Evolutionary conservation across 2,329 filamentous ascomycete genomes (phyloP).

Genomic region (Aspergillus candidus): DNA sequence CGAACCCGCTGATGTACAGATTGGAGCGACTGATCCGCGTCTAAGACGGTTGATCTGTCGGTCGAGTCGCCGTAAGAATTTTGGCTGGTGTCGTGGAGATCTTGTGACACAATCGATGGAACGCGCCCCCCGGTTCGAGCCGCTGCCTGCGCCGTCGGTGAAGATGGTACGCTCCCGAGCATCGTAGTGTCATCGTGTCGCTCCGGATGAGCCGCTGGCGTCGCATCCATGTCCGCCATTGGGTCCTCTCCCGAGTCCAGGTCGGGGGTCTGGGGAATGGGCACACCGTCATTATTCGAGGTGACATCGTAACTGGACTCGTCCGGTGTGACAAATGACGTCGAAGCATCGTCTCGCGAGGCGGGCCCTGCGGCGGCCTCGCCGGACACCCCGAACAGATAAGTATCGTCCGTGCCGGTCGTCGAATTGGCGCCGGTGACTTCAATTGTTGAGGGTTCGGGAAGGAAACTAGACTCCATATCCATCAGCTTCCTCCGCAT

Average conservation of each 20-base stretch:
- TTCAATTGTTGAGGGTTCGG: slow-evolving; percentile 46
- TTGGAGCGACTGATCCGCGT: slow-evolving; percentile 21
- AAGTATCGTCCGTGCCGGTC: slow-evolving; percentile 39
- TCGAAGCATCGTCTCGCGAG: slow-evolving; percentile 18
- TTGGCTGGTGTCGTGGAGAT: slow-evolving; percentile 14
- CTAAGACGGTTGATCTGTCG: slow-evolving; percentile 17
- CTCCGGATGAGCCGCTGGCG: slow-evolving; percentile 13
- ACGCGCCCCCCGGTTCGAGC: slow-evolving; percentile 36
- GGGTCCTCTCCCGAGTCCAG: slow-evolving; percentile 11
- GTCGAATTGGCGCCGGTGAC: slow-evolving; percentile 23
- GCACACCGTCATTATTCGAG: slow-evolving; percentile 13
- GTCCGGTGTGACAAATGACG: slow-evolving; percentile 22
- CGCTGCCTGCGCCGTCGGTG: slow-evolving; percentile 41
- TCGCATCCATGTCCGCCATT: slow-evolving; percentile 16
- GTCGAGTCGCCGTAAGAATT: slow-evolving; percentile 17
- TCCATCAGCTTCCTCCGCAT: slow-evolving; percentile 57
- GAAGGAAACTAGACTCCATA: slow-evolving; percentile 58
- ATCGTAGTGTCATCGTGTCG: slow-evolving; percentile 28
- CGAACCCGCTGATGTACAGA: slow-evolving; percentile 23
- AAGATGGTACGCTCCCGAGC: slow-evolving; percentile 40
- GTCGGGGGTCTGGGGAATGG: slow-evolving; percentile 15
- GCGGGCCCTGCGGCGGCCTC: slow-evolving; percentile 15
- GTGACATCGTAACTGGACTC: slow-evolving; percentile 17
- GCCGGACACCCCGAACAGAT: slow-evolving; percentile 34
- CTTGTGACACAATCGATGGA: slow-evolving; percentile 26